Evolutionary conservation across 208 protist species (phyloP).

Genomic region (Trypanosoma conorhini): DNA sequence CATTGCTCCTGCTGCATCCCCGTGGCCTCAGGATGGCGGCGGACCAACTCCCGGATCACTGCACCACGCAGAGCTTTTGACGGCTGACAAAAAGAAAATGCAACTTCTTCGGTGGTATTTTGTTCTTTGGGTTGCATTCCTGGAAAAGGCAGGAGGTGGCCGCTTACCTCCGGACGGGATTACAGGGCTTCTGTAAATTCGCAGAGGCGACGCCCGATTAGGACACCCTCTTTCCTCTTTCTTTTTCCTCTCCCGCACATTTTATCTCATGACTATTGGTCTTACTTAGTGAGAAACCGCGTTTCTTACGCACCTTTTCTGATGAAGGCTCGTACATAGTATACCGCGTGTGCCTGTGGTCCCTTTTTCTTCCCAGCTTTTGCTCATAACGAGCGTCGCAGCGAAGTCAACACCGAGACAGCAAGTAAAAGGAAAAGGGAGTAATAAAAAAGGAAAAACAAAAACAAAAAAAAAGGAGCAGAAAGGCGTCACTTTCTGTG

Average conservation of each 20-base stretch:
- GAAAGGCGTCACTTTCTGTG: neutral
- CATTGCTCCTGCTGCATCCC: neutral
- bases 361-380: constrained; percentile 18
- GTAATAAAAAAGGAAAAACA: constrained; percentile 8
- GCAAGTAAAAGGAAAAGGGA: neutral
- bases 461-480: constrained; percentile 4
- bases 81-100: neutral
- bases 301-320: constrained; percentile 15
- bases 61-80: neutral
- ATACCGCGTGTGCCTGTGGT: neutral
- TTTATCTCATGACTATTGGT: neutral
- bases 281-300: neutral
- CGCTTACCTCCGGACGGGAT: neutral
- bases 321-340: neutral
- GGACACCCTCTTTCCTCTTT: neutral
- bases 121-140: constrained; percentile 35
- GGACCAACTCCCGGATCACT: neutral
- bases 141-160: constrained; percentile 11
- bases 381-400: constrained; percentile 4
- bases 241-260: neutral
- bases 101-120: constrained; percentile 44
- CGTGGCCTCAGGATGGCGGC: neutral
- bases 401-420: neutral
- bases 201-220: neutral
- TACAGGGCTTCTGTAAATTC: no score